These are phyloP conservation scores for Bryopsis sp. DNA, from an alignment of 139 green algal species.

Conservation along the genomic window DNA sequence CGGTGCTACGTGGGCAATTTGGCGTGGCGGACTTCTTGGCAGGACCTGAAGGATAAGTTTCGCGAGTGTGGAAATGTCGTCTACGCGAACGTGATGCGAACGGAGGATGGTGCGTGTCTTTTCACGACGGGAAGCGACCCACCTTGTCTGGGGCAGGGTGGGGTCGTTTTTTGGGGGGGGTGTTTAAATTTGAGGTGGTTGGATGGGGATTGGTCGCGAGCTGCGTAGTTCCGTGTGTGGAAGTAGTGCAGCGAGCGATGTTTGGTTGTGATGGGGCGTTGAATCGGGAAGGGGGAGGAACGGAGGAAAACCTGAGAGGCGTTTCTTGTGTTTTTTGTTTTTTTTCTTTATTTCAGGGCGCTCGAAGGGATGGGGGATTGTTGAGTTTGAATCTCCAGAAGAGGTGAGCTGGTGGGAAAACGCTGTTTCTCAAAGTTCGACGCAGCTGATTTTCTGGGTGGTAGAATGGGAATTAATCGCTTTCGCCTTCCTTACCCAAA, in stretches of 20 bases:
- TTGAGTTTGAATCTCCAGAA: constrained; percentile 80
- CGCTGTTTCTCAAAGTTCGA: no score
- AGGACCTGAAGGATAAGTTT: constrained; percentile 90
- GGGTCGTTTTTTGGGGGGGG: neutral
- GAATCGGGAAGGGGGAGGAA: no score
- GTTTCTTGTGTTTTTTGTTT: no score
- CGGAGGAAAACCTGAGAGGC: no score
- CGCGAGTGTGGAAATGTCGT: constrained; percentile 71
- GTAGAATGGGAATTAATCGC: no score
- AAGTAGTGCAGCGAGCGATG: neutral
- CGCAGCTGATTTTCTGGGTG: no score
- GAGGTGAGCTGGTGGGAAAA: constrained; percentile 61
- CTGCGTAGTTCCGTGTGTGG: neutral
- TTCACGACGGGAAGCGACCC: neutral
- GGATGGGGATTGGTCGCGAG: neutral
- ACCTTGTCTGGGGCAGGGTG: neutral
- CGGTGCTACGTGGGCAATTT: constrained; percentile 83
- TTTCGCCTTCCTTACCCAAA: no score
- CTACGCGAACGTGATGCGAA: constrained; percentile 81
- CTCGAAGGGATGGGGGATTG: constrained; percentile 89
- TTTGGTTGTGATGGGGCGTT: neutral
- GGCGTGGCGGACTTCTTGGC: constrained; percentile 76
- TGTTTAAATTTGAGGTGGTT: neutral
- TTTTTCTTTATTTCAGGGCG: constrained; percentile 54
- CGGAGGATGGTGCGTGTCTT: constrained; percentile 56